These are phyloP conservation scores for Citropsis articulata DNA, from an alignment of 345 rosid species.

Conservation along the genomic window DNA sequence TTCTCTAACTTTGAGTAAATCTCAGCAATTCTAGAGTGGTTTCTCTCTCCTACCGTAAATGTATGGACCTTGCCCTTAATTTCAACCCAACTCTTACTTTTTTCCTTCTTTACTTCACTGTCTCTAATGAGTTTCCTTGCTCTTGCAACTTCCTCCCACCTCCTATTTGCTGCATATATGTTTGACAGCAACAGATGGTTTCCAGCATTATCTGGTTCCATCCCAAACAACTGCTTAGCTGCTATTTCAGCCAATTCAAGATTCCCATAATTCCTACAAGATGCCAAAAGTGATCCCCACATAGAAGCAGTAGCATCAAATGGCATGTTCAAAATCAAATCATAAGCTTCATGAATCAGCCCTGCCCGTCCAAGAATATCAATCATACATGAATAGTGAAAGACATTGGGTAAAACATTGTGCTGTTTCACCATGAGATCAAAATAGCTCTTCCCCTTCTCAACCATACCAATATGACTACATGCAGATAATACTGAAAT, in stretches of 20 bases:
- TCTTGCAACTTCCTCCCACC: slow-evolving; percentile 63
- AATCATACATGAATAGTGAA: slow-evolving; percentile 87
- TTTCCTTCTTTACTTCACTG: slow-evolving; percentile 52
- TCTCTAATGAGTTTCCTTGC: slow-evolving; percentile 60
- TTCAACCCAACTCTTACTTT: slow-evolving; percentile 81
- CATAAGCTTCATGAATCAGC: slow-evolving; percentile 50
- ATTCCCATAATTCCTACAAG: slow-evolving; percentile 57
- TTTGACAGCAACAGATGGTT: slow-evolving; percentile 69
- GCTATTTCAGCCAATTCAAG: slow-evolving; percentile 70
- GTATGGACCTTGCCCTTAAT: slow-evolving; percentile 58
- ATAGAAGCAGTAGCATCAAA: slow-evolving; percentile 62
- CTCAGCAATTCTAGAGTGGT: slow-evolving; percentile 57
- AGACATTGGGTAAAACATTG: slow-evolving; percentile 44
- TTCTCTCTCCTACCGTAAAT: slow-evolving; percentile 59
- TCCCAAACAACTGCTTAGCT: slow-evolving; percentile 55
- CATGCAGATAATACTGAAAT: slow-evolving; percentile 68
- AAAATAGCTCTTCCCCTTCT: slow-evolving; percentile 55
- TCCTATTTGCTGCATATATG: slow-evolving; percentile 52
- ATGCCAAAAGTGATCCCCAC: slow-evolving; percentile 85
- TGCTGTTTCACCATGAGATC: slow-evolving; percentile 53
- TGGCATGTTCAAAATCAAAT: slow-evolving; percentile 58
- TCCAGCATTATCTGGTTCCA: slow-evolving; percentile 80
- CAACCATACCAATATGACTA: slow-evolving; percentile 69
- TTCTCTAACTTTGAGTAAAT: slow-evolving; percentile 43
- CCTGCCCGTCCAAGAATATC: slow-evolving; percentile 81